Base-by-base conservation (phyloP, 106 monocot genomes). In the Narthecium ossifragum region DNA sequence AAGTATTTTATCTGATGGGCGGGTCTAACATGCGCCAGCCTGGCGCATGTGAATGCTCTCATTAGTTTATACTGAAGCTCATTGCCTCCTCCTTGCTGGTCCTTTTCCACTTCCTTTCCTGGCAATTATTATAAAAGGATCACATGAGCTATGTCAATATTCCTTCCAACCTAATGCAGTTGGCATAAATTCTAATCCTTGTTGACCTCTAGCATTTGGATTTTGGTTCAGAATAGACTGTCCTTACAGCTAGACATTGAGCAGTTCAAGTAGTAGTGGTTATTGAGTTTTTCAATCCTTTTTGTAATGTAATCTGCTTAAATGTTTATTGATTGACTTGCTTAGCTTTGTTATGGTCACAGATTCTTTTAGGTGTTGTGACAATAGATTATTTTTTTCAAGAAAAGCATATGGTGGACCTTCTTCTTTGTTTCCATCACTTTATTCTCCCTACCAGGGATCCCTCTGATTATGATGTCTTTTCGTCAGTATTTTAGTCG, bases 221-320 rank as follows among this genome's bases (percentile, higher is more conserved):
- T 22, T 36, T 24, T 37, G 58, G 58, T 58, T 34, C 38, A 32
- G 32, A 21, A 34, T 31, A 17, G 29, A 4, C 14, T 43, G 31
- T 1, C 1, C 13, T 57, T 31, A 1, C 31, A 12, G 31, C 17
- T 12, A 5, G 34, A 15, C 20, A 30, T 31, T 13, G 17, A 43
- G 14, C 14, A 43, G 43, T 43, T 17, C 43, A 43, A 43, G 43
- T 13, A 43, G 14, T 43, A 43, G 18, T 2, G 43, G 6, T 22
- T 53, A 48, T 20, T 60, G 31, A 9, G 24, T 8, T 46, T 57
- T 67, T 32, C 45, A 17, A 47, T 57, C 57, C 57, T 67, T 57
- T 17, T 20, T 47, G 14, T 46, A 46, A 32, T 31, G n/a, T 43
- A 43, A 6, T 13, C 43, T 43, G 20, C 22, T 50, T 9, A 5